Base-by-base conservation (phyloP, 2,329 filamentous ascomycete species). In the Leptographium procerum region DNA sequence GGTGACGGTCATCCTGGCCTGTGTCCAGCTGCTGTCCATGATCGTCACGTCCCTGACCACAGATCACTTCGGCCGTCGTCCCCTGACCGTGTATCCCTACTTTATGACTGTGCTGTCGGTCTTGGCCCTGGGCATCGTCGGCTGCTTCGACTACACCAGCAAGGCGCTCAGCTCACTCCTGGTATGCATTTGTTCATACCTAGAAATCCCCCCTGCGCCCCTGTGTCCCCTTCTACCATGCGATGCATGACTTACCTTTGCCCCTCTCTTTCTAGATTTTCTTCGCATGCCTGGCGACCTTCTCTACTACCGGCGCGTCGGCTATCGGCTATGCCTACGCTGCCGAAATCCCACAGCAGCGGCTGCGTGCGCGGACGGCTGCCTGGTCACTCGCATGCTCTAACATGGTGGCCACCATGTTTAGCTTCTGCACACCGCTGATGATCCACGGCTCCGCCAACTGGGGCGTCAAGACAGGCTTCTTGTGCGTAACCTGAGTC, bases 381-480 rank as follows among this genome's bases (percentile, higher is more conserved):
- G 71, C 65, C 1, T 74, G 69, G 68, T 13, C 67, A 0, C 56
- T 75, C 0, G 73, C 73, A 0, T 64, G 65, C 4, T 73, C 72
- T 1, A 75, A 75, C 54, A 54, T 69, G 31, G 64, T 75, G 13
- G 70, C 67, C 13, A 73, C 74, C 60, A 72, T 76, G 69, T 75
- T 76, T 57, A 75, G 69, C 56, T 75, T 76, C 64, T 72, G 69
- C 57, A 75, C 73, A 0, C 74, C 73, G 1, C 55, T 74, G 10
- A 76, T 76, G 73, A 75, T 76, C 57, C 74, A 75, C 48, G 71
- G 68, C 0, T 59, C 60, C 1, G 60, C 65, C 0, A 61, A 70
- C n/a, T 76, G 74, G 73, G 73, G 73, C 7, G 70, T 75, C 2
- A 74, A 73, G 61, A 76, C 73, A 0, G 74, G 73, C 0, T 75